Evolutionary conservation across 352 stramenopile genomes (phyloP).

Genomic region (Phytophthora pistaciae): DNA sequence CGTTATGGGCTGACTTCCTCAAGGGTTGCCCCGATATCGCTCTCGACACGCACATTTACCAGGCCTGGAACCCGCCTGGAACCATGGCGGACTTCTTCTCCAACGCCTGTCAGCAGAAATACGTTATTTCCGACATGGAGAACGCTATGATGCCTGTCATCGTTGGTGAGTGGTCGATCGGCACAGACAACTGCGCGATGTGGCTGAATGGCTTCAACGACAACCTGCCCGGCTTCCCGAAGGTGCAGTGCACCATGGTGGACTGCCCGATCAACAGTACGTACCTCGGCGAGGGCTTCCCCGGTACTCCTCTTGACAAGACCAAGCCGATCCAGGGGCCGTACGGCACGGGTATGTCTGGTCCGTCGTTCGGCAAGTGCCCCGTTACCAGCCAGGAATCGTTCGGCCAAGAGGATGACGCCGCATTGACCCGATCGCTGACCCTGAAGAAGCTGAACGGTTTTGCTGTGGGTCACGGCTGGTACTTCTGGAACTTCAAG

Average conservation of each 20-base stretch:
- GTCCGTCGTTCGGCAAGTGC: conserved; percentile 92
- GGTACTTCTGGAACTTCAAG: conserved; percentile 98
- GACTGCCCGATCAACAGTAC: conserved; percentile 86
- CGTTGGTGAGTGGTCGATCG: conserved; percentile 96
- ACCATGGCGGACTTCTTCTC: conserved; percentile 89
- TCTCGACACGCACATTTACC: conserved; percentile 97
- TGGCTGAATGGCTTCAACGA: conserved; percentile 91
- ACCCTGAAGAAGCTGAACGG: conserved; percentile 94
- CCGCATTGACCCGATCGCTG: conserved; percentile 79
- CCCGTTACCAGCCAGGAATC: conserved; percentile 86
- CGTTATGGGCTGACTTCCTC: conserved; percentile 81
- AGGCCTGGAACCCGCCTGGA: conserved; percentile 87
- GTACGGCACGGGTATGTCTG: conserved; percentile 83
- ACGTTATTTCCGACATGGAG: conserved; percentile 92
- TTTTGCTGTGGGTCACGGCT: conserved; percentile 92
- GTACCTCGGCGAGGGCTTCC: conserved; percentile 93
- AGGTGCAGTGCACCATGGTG: conserved; percentile 88
- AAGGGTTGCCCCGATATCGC: conserved; percentile 93
- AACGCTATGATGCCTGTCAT: conserved; percentile 94
- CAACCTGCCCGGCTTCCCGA: conserved; percentile 94
- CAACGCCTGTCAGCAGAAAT: conserved; percentile 94
- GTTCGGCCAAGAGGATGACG: conserved; percentile 86
- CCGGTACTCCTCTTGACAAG: conserved; percentile 91
- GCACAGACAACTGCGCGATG: conserved; percentile 88
- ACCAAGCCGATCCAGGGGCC: conserved; percentile 91